Evolutionary conservation across 2,329 filamentous ascomycete genomes (phyloP).

Genomic region (Colletotrichum sojae): DNA sequence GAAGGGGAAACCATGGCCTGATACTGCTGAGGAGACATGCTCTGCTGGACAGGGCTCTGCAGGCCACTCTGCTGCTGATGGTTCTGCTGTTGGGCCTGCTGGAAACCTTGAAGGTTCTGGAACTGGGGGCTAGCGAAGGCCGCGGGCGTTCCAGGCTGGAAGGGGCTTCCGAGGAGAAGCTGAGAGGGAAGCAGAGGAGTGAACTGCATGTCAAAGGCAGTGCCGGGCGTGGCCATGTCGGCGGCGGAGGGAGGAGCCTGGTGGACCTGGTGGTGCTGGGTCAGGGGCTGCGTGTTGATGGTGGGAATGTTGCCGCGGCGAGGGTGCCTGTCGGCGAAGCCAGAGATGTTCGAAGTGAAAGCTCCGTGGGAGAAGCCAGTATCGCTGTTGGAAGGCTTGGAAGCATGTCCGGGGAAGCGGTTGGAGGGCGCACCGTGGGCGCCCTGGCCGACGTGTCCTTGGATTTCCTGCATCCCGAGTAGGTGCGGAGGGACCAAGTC

Average conservation of each 20-base stretch:
- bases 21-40: constrained; percentile 86
- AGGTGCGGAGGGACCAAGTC: constrained; percentile 88
- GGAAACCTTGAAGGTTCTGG: constrained; percentile 84
- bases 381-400: constrained; percentile 86
- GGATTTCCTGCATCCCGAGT: constrained; percentile 92
- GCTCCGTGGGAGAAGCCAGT: constrained; percentile 95
- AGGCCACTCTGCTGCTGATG: constrained; percentile 73
- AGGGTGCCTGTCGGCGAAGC: constrained; percentile 89
- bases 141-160: constrained; percentile 93
- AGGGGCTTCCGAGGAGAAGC: constrained; percentile 93
- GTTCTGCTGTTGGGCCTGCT: constrained; percentile 70
- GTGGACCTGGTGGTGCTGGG: constrained; percentile 49
- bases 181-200: constrained; percentile 95
- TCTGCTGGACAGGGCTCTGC: constrained; percentile 81
- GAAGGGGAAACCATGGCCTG: constrained; percentile 89
- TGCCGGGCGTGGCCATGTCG: constrained; percentile 89
- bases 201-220: constrained; percentile 97
- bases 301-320: constrained; percentile 89
- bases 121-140: constrained; percentile 94
- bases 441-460: constrained; percentile 72
- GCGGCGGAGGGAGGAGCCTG: constrained; percentile 67
- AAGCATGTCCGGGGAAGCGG: constrained; percentile 79
- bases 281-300: constrained; percentile 79
- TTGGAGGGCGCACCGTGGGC: constrained; percentile 68
- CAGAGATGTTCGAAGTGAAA: constrained; percentile 87